Percentiles rank a stretch among this genome's conserved stretches.
These are phyloP conservation scores for Cladosporium austrohemisphaericum DNA, from an alignment of 2,329 filamentous ascomycete genomes.

Conservation along the genomic window DNA sequence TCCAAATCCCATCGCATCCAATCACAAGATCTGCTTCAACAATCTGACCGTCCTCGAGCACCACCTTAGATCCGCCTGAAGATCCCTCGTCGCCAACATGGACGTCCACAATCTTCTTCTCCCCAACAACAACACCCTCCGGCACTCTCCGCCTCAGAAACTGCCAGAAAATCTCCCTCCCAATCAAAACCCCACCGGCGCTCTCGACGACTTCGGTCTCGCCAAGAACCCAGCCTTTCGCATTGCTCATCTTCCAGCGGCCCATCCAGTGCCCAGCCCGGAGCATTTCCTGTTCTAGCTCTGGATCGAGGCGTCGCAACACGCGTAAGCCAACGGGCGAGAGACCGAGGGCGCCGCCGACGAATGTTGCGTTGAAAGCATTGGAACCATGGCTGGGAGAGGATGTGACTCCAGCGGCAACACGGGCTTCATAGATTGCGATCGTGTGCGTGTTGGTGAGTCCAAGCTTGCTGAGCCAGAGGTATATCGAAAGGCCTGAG, in stretches of 20 bases:
- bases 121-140: background rate
- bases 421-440: conserved; percentile 14
- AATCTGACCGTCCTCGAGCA: conserved; percentile 14
- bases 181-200: conserved; percentile 12
- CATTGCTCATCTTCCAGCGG: conserved; percentile 10
- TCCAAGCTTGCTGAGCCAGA: conserved; percentile 13
- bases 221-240: conserved; percentile 9
- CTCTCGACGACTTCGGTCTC: background rate
- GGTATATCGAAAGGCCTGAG: conserved; percentile 17
- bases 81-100: background rate
- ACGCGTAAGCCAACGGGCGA: conserved; percentile 13
- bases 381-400: background rate
- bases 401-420: background rate
- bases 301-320: conserved; percentile 8
- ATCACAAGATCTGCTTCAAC: conserved; percentile 4
- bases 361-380: conserved; percentile 6
- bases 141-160: conserved; percentile 12
- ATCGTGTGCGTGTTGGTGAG: conserved; percentile 7
- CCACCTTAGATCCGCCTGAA: background rate
- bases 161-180: conserved; percentile 7
- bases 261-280: conserved; percentile 2
- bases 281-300: conserved; percentile 12
- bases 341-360: conserved; percentile 15
- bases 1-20: conserved; percentile 23
- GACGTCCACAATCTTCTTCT: conserved; percentile 15